These are phyloP conservation scores for Boletus rufocinnamomeus DNA, from an alignment of 768 basidiomycete species.

Conservation along the genomic window DNA sequence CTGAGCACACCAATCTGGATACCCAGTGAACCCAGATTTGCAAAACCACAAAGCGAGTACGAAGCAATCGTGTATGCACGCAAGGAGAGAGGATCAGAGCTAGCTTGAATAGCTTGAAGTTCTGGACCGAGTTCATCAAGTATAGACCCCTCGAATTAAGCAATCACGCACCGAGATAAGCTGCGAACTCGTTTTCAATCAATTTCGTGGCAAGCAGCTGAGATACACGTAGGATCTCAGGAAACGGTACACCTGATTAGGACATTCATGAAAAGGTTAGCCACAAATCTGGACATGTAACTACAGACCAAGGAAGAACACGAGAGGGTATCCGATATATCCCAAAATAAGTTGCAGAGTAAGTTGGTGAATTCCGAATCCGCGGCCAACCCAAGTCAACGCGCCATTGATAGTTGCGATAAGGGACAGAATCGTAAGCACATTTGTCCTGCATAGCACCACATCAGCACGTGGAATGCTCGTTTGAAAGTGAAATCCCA, in stretches of 20 bases:
- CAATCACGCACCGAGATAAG: constrained; percentile 49
- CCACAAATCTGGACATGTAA: background rate
- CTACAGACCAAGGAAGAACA: constrained; percentile 65
- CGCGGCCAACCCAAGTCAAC: constrained; percentile 85
- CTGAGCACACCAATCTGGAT: constrained; percentile 81
- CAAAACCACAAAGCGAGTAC: constrained; percentile 90
- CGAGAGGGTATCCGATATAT: constrained; percentile 86
- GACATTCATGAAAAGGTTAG: constrained; percentile 6
- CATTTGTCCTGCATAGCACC: constrained; percentile 58
- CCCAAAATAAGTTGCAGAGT: constrained; percentile 84
- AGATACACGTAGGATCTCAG: constrained; percentile 80
- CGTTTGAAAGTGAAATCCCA: constrained; percentile 36
- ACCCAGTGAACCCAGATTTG: constrained; percentile 83
- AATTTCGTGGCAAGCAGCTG: constrained; percentile 85
- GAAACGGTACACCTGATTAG: constrained; percentile 61
- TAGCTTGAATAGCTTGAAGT: constrained; percentile 46
- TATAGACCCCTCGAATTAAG: background rate
- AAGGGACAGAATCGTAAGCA: constrained; percentile 81
- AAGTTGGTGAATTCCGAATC: constrained; percentile 79
- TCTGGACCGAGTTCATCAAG: constrained; percentile 27
- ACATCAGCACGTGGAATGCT: constrained; percentile 10
- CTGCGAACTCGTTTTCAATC: constrained; percentile 85
- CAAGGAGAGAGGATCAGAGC: constrained; percentile 56
- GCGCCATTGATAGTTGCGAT: constrained; percentile 82
- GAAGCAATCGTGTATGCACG: constrained; percentile 83